phyloP scores from a whole-genome alignment of 2,329 filamentous ascomycete species.

The Davidsoniella eucalypti region DNA sequence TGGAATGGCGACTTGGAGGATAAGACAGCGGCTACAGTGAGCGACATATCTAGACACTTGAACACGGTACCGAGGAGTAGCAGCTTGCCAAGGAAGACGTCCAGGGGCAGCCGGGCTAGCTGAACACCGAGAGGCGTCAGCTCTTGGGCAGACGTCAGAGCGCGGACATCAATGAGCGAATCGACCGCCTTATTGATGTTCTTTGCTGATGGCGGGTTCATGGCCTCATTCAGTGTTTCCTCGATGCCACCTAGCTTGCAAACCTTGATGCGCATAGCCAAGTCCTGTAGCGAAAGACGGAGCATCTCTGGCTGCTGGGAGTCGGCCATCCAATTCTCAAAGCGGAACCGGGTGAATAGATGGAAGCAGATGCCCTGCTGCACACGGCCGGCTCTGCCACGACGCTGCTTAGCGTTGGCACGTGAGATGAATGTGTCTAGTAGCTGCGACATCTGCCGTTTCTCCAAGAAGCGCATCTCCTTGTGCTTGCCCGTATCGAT shows the following conservation, averaged over 20 bases:
- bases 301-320: conserved; percentile 96
- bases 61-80: conserved; percentile 77
- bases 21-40: conserved; percentile 83
- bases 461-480: conserved; percentile 93
- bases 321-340: conserved; percentile 71
- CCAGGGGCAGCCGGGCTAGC: conserved; percentile 73
- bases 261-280: conserved; percentile 92
- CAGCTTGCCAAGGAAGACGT: conserved; percentile 89
- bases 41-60: conserved; percentile 75
- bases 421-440: conserved; percentile 91
- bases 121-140: conserved; percentile 76
- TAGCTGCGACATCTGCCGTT: conserved; percentile 73
- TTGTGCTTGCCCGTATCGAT: conserved; percentile 95
- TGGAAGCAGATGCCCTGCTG: conserved; percentile 93
- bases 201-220: conserved; percentile 79
- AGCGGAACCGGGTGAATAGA: conserved; percentile 77
- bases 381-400: conserved; percentile 86
- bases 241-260: conserved; percentile 92
- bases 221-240: conserved; percentile 67
- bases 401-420: conserved; percentile 87
- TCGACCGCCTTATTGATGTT: conserved; percentile 90
- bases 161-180: conserved; percentile 81
- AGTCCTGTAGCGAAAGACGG: conserved; percentile 78
- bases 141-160: conserved; percentile 64
- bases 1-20: conserved; percentile 92